These are phyloP conservation scores for Plenodomus biglobosus DNA, from an alignment of 2,329 filamentous ascomycete genomes.

Conservation along the genomic window DNA sequence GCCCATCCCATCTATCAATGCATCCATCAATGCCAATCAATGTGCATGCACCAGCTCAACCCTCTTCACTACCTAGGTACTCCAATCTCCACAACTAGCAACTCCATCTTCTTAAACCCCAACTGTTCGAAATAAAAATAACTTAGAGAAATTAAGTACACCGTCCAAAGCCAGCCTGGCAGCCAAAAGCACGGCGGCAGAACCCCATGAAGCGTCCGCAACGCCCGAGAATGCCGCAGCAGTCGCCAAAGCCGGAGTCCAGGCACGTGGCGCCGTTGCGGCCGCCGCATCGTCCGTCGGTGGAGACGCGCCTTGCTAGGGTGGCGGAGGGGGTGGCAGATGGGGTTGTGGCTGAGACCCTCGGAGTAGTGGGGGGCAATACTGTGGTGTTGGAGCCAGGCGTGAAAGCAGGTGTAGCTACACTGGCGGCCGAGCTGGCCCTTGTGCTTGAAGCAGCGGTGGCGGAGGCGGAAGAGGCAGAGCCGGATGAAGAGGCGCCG, in stretches of 20 bases:
- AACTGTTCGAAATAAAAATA: too few species aligned
- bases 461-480: background rate
- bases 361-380: too few species aligned
- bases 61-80: too few species aligned
- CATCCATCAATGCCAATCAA: too few species aligned
- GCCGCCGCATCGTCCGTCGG: conserved; percentile 13
- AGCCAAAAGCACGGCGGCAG: conserved; percentile 20
- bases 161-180: conserved; percentile 28
- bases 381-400: too few species aligned
- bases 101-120: too few species aligned
- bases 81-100: too few species aligned
- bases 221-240: conserved; percentile 18
- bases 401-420: too few species aligned
- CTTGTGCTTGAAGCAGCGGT: background rate
- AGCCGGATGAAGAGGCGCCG: background rate
- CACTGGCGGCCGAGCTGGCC: too few species aligned
- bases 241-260: conserved; percentile 14
- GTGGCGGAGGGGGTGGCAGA: background rate
- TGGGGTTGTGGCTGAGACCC: too few species aligned
- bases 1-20: too few species aligned
- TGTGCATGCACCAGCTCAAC: too few species aligned
- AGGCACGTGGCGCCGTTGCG: conserved; percentile 11
- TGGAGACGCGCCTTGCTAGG: conserved; percentile 6
- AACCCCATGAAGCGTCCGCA: conserved; percentile 14
- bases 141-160: conserved; percentile 10